phyloP scores from a whole-genome alignment of 164 flowering plant genomes.

The Warburgia ugandensis region DNA sequence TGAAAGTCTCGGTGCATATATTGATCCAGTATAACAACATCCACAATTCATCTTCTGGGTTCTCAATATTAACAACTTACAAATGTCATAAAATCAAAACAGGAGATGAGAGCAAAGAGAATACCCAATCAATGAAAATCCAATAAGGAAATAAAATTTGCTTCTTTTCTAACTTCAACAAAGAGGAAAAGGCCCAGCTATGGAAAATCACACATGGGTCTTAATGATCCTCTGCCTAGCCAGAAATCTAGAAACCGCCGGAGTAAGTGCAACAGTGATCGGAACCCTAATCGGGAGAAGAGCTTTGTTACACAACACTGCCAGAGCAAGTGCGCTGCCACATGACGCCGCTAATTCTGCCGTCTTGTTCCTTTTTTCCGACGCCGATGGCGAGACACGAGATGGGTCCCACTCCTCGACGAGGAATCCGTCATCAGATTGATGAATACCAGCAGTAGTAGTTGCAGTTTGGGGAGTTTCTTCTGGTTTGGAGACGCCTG shows the following conservation, averaged over 20 bases:
- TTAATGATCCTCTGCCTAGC: slow-evolving; percentile 47
- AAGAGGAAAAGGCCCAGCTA: background rate
- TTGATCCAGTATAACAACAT: too few species aligned
- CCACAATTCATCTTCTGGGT: too few species aligned
- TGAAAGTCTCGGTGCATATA: too few species aligned
- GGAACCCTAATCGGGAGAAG: slow-evolving; percentile 84
- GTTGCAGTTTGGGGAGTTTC: background rate
- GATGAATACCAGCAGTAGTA: background rate
- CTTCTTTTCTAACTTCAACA: background rate
- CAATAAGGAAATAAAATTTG: background rate
- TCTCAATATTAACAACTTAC: too few species aligned
- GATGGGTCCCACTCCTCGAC: slow-evolving; percentile 3
- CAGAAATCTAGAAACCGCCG: slow-evolving; percentile 71
- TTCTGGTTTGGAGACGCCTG: slow-evolving; percentile 22
- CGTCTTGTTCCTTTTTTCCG: slow-evolving; percentile 51
- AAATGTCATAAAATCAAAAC: too few species aligned
- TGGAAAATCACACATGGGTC: slow-evolving; percentile 30
- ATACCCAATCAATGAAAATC: too few species aligned
- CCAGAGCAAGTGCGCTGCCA: slow-evolving; percentile 84
- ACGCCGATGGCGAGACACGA: background rate
- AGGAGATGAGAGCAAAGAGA: too few species aligned
- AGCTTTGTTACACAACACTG: slow-evolving; percentile 79
- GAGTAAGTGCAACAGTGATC: slow-evolving; percentile 80
- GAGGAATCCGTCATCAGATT: slow-evolving; percentile 2
- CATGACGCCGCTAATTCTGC: slow-evolving; percentile 66